Conservation (phyloP, 1,284 basidiomycete genomes). For the Sphaerobolus stellatus region DNA sequence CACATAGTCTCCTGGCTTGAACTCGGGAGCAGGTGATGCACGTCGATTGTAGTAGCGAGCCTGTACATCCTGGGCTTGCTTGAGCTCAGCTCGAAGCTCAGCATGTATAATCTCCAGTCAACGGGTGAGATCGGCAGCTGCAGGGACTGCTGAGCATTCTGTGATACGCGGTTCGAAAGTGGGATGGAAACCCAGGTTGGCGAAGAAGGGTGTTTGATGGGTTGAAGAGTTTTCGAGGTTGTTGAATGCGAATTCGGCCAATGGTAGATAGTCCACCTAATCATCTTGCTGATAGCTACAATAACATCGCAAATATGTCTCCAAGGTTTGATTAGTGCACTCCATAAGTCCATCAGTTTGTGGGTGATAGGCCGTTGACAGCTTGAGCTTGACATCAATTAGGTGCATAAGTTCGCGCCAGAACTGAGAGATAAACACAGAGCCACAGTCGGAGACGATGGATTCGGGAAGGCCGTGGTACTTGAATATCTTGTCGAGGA, state of each 20-base stretch:
- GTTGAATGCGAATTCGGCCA: conserved; percentile 35
- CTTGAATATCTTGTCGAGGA: conserved; percentile 22
- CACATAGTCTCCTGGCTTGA: too few relatives aligned
- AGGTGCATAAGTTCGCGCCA: conserved; percentile 16
- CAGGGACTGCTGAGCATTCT: too few relatives aligned
- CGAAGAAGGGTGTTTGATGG: conserved; percentile 28
- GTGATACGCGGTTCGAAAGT: too few relatives aligned
- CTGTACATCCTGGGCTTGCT: too few relatives aligned
- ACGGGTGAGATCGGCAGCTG: too few relatives aligned
- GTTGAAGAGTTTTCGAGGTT: conserved; percentile 28
- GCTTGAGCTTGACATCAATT: conserved; percentile 15
- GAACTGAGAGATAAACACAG: conserved; percentile 16
- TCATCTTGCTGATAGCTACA: conserved; percentile 32
- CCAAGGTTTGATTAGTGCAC: conserved; percentile 25
- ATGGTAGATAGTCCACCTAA: conserved; percentile 34
- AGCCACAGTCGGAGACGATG: conserved; percentile 11
- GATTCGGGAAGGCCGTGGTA: conserved; percentile 5
- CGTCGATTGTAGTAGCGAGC: too few relatives aligned
- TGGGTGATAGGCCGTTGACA: conserved; percentile 24
- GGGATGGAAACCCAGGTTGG: conserved; percentile 9
- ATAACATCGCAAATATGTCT: conserved; percentile 22
- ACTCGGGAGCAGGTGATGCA: too few relatives aligned
- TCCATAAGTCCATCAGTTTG: conserved; percentile 30
- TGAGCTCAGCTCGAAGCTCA: too few relatives aligned
- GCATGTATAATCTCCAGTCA: too few relatives aligned